phyloP scores from a whole-genome alignment of 352 stramenopile species.

The Phytophthora pisi region DNA sequence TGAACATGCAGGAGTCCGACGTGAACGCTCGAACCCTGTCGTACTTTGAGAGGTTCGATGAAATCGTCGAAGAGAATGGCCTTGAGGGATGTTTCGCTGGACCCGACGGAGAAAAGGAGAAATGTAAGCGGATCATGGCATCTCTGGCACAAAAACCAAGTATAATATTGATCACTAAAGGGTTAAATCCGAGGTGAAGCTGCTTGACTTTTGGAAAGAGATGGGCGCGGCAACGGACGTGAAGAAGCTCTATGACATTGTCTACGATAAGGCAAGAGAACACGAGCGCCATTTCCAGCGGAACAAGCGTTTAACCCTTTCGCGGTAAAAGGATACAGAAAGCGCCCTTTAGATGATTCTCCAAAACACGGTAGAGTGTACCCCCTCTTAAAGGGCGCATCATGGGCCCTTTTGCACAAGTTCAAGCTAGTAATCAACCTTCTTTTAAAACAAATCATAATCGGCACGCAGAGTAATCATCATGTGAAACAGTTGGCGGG shows the following conservation, averaged over 20 bases:
- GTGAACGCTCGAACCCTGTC: neutral
- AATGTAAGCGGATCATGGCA: neutral
- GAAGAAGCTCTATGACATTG: neutral
- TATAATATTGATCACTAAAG: too few species aligned
- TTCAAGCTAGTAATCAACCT: too few species aligned
- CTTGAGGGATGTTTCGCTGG: neutral
- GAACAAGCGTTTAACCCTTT: slow-evolving; percentile 4
- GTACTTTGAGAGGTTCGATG: neutral
- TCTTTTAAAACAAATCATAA: too few species aligned
- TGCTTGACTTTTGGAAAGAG: neutral
- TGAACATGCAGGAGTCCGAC: neutral
- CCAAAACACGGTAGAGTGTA: too few species aligned
- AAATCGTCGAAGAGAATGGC: neutral
- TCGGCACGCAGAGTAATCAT: too few species aligned
- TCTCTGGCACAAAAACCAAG: too few species aligned
- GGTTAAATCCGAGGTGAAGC: neutral
- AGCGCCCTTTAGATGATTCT: too few species aligned
- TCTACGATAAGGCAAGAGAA: neutral
- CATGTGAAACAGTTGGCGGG: too few species aligned
- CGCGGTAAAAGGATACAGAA: too few species aligned
- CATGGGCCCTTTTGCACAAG: too few species aligned
- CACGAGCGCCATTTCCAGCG: slow-evolving; percentile 1
- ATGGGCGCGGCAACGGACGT: neutral
- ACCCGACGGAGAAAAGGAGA: neutral
- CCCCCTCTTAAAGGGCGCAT: too few species aligned